Evolutionary conservation across 2,329 filamentous ascomycete genomes (phyloP), one percentile per base, ranked within the genome.

Genomic region (Cercospora sp.): DNA sequence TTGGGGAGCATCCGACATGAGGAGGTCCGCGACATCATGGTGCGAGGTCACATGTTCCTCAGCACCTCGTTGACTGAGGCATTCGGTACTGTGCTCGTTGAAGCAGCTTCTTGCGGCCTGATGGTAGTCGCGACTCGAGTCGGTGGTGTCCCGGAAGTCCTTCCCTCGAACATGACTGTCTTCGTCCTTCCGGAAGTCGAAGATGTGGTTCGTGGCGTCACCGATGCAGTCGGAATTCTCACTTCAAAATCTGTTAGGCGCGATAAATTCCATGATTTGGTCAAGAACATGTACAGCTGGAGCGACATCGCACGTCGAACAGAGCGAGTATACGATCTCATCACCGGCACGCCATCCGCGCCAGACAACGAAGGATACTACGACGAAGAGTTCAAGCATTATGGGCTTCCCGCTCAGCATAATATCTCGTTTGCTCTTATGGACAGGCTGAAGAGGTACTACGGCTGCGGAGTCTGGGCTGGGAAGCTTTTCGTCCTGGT

Each of bases 251-350:
- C 66, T 5, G 91, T 99, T 30, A 89, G 93, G 70, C 96, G 95
- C 0, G 94, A 98, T 78, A 88, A 90, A 51, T 99, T 99, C 77
- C 95, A 99, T 78, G 94, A 97, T 72, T 92, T 98, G 79, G 95
- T 99, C 70, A 93, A 94, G 80, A 92, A 91, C 83, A 98, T 98
- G 95, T 99, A 99, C 81, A 96, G 93, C 1, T 99, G 95, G 95
- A 92, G 92, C 30, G 94, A 99, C 78, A 94, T 99, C 30, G 95
- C 95, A 13, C 87, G 91, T 74, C 91, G 95, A 65, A 98, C 95
- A 0, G 95, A 99, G 81, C 87, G 94, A 31, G 95, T 99, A 0
- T 99, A 99, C 80, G 89, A 96, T 77, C 92, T 95, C 59, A 96
- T 99, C 73, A 92, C 89, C 2, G 94, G 93, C 7, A 89, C 89